These are phyloP conservation scores for Oenanthe sinensis DNA, from an alignment of 129 eudicot species.

Conservation along the genomic window DNA sequence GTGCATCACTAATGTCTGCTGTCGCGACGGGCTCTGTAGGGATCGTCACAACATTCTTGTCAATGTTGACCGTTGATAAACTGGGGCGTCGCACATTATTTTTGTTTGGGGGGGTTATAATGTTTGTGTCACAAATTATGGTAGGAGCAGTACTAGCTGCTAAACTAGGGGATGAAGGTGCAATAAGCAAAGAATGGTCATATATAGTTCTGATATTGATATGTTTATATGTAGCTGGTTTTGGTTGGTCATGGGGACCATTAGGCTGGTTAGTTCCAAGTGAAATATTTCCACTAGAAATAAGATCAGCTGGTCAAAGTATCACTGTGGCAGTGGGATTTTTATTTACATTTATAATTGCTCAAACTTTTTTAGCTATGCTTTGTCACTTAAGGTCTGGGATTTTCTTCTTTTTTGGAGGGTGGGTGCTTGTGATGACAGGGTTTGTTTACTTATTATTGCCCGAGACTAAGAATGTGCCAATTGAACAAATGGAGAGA, in stretches of 20 bases:
- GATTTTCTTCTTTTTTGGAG: conserved; percentile 64
- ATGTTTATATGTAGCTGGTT: conserved; percentile 49
- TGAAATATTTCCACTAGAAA: conserved; percentile 58
- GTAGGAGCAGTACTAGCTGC: conserved; percentile 51
- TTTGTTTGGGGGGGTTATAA: conserved; percentile 42
- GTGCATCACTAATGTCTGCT: conserved; percentile 47
- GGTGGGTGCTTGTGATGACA: conserved; percentile 60
- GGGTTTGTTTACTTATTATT: conserved; percentile 44
- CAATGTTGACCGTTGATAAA: conserved; percentile 48
- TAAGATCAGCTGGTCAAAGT: conserved; percentile 61
- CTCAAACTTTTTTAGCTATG: conserved; percentile 51
- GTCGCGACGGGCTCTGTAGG: conserved; percentile 46
- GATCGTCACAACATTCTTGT: conserved; percentile 25
- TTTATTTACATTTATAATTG: conserved; percentile 40
- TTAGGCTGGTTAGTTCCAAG: conserved; percentile 69
- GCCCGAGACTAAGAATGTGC: conserved; percentile 62
- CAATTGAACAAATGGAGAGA: conserved; percentile 50
- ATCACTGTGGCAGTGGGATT: conserved; percentile 53
- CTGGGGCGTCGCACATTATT: conserved; percentile 42
- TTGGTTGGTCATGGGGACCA: conserved; percentile 78
- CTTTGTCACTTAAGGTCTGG: conserved; percentile 47
- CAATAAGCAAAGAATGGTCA: conserved; percentile 43
- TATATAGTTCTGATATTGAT: conserved; percentile 36
- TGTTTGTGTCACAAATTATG: conserved; percentile 48
- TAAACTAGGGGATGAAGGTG: conserved; percentile 54